Base-by-base conservation (phyloP, 2,329 filamentous ascomycete species). In the Ophiostoma pallidulum region DNA sequence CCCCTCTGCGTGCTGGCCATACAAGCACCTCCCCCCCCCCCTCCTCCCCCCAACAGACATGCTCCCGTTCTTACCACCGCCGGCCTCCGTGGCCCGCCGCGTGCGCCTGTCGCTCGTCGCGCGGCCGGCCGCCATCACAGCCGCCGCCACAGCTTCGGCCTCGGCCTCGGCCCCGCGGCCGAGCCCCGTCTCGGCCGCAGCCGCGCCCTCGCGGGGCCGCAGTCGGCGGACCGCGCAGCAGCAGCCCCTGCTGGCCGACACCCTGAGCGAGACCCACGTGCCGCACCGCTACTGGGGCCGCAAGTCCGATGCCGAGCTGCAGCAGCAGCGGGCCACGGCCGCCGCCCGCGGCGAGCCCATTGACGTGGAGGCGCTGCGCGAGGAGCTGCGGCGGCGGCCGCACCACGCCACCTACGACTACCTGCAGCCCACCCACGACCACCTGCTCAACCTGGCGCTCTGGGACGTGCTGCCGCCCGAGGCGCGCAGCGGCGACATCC, bases 391-490 rank as follows among this genome's bases (percentile, higher is more conserved):
- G 5, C 48, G 47, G 8, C 53, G 56, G 19, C 54, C 52, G 14
- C 26, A 52, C 19, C 69, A 65, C 51, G 50, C 62, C 53, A 67
- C 69, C 49, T 61, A 60, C 19, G 72, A 75, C 59, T 62, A 64
- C 52, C 64, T 75, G 39, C 72, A 74, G 29, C 76, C 80, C 0
- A 80, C 75, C 47, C 74, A 72, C 24, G 82, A 80, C 1, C 71
- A 81, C 63, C 77, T 86, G 39, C 74, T 94, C 40, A 70, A 73
- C 54, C 67, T 78, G 26, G 74, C 80, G 8, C 72, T 91, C 2
- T 51, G 54, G 48, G 47, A 59, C 59, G 31, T 50, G 54, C 40
- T 61, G 46, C 59, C 60, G 1, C 42, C 52, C 59, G 32, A 65
- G 61, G 54, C 67, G 61, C 32, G 59, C 61, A 49, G 57, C 51